phyloP scores from a whole-genome alignment of 768 basidiomycete species.

The Bullera alba region DNA sequence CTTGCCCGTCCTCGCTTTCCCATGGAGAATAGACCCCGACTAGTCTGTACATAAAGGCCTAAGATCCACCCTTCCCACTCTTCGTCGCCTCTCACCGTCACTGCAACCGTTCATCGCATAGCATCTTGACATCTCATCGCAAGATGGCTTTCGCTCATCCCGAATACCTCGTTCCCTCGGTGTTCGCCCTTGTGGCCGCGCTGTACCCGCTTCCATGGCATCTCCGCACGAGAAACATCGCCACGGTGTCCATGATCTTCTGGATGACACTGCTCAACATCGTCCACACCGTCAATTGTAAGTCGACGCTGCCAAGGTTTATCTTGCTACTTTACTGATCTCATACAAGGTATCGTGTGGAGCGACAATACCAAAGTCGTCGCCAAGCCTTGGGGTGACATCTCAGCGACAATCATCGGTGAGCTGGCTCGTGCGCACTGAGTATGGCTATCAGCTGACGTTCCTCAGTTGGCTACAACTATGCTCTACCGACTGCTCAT shows the following conservation, averaged over 20 bases:
- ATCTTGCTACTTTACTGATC: constrained; percentile 3
- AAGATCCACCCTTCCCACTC: too few relatives aligned
- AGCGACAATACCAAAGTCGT: constrained; percentile 23
- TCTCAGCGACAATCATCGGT: constrained; percentile 24
- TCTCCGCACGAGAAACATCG: constrained; percentile 38
- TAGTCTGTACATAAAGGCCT: too few relatives aligned
- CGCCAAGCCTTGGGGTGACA: constrained; percentile 34
- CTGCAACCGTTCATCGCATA: too few relatives aligned
- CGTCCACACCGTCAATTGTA: constrained; percentile 37
- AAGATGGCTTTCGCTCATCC: too few relatives aligned
- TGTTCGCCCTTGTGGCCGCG: constrained; percentile 26
- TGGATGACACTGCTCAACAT: constrained; percentile 39
- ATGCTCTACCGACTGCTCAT: constrained; percentile 38
- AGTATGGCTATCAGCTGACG: constrained; percentile 1
- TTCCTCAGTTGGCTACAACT: constrained; percentile 42
- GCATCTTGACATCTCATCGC: too few relatives aligned
- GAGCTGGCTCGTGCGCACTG: neutral
- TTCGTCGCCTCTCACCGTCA: too few relatives aligned
- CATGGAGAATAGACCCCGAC: too few relatives aligned
- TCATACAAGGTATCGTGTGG: constrained; percentile 30
- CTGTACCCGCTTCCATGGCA: constrained; percentile 44
- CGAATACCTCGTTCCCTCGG: constrained; percentile 19
- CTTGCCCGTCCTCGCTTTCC: too few relatives aligned
- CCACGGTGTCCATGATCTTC: constrained; percentile 40
- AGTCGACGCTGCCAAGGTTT: constrained; percentile 8